A percentile compares a stretch with the other conserved stretches of the same genome.
These are phyloP conservation scores for Pulveroboletus sp. DNA, from an alignment of 768 basidiomycete genomes.

Conservation along the genomic window DNA sequence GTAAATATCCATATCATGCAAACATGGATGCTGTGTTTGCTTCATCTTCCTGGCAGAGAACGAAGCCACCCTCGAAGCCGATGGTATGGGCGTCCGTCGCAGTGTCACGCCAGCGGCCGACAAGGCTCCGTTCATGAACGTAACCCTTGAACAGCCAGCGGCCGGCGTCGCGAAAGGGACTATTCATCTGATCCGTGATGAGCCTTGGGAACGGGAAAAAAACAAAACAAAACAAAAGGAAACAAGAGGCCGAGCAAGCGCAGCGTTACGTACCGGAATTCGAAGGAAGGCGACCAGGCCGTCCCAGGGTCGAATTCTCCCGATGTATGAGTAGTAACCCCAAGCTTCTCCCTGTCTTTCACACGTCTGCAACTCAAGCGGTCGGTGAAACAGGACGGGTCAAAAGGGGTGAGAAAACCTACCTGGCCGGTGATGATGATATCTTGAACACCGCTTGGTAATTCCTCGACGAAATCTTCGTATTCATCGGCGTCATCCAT, in stretches of 20 bases:
- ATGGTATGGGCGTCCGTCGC: slow-evolving; percentile 33
- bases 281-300: slow-evolving; percentile 45
- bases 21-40: slow-evolving; percentile 11
- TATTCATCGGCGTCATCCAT: slow-evolving; percentile 35
- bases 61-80: slow-evolving; percentile 51
- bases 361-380: slow-evolving; percentile 33
- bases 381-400: background rate
- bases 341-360: slow-evolving; percentile 44
- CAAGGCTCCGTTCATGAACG: slow-evolving; percentile 44
- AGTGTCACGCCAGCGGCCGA: slow-evolving; percentile 53
- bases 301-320: slow-evolving; percentile 50
- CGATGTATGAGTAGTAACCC: slow-evolving; percentile 43
- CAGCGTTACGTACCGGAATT: slow-evolving; percentile 35
- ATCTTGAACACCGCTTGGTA: slow-evolving; percentile 42
- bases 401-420: slow-evolving; percentile 10
- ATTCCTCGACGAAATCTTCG: slow-evolving; percentile 35
- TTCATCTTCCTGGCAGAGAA: slow-evolving; percentile 35
- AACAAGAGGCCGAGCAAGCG: background rate
- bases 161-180: slow-evolving; percentile 30
- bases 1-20: slow-evolving; percentile 18
- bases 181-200: slow-evolving; percentile 31
- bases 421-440: slow-evolving; percentile 52
- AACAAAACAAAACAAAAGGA: background rate
- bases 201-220: slow-evolving; percentile 2
- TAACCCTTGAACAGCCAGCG: slow-evolving; percentile 52